Base-by-base conservation (phyloP, 2,329 filamentous ascomycete species). In the Cyanodermella asteris region DNA sequence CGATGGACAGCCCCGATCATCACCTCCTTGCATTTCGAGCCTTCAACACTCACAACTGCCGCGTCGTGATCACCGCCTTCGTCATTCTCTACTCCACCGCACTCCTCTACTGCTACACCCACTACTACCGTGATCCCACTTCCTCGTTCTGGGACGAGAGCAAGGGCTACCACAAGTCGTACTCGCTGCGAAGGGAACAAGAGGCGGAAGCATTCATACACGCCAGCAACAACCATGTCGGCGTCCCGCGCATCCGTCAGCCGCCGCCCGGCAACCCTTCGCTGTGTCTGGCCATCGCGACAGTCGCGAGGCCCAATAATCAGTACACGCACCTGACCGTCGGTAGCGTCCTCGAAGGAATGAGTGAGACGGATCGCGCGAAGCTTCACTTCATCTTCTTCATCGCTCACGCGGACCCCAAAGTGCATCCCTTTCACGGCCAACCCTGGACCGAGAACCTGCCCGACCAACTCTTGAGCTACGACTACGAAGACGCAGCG, bases 211-310 rank as follows among this genome's bases (percentile, higher is more conserved):
- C 27, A 8, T 41, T 39, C 27, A 38, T 44, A 15, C 27, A 35
- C 13, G 18, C 31, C 14, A 28, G 30, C 18, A 31, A 36, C 16
- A 35, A 14, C 11, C 18, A 29, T 7, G n/a, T 10, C n/a, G 7
- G 16, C 4, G 14, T 11, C 20, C 11, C 13, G 4, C n/a, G n/a
- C n/a, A n/a, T n/a, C n/a, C n/a, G n/a, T n/a, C 25, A 26, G 12
- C 18, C 13, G 9, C 16, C 13, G 13, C 22, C 25, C 7, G 20
- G 28, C n/a, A 20, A 22, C 5, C 21, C 22, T 13, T 24, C 24
- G 6, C 31, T 57, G 7, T 59, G 55, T 26, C 36, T 59, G 3
- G 55, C 53, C 3, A 45, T 58, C 25, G 44, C 52, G 7, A 47
- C 50, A 1, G 43, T 54, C 16, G 48, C 45, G 10, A 42, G 54